phyloP scores from a whole-genome alignment of 352 stramenopile genomes.

The Pythium grandisporangium region DNA sequence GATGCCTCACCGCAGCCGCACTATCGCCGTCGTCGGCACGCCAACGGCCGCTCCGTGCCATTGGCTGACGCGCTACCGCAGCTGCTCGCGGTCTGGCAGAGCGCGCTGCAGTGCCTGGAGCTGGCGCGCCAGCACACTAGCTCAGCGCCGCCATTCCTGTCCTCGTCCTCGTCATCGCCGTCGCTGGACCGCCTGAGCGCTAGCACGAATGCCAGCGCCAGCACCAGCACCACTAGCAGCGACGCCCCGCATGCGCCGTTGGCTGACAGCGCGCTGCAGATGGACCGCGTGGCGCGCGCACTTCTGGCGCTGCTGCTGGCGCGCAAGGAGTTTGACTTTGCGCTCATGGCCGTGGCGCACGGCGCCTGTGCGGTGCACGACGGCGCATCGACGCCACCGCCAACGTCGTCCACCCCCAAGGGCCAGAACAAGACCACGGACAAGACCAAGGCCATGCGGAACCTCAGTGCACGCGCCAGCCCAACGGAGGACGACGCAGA shows the following conservation, averaged over 20 bases:
- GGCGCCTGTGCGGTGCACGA: conserved; percentile 42
- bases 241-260: conserved; percentile 18
- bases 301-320: conserved; percentile 33
- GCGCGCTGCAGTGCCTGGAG: conserved; percentile 37
- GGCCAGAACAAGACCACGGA: too few relatives aligned
- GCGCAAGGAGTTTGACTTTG: conserved; percentile 43
- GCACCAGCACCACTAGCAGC: conserved; percentile 1
- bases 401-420: too few relatives aligned
- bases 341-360: conserved; percentile 35
- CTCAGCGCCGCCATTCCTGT: not conserved
- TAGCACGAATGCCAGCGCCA: conserved; percentile 7
- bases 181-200: not conserved
- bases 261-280: too few relatives aligned
- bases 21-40: too few relatives aligned
- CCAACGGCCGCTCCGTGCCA: conserved; percentile 10
- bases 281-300: conserved; percentile 24
- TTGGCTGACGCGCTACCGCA: conserved; percentile 25
- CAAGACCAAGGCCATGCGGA: too few relatives aligned
- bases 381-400: too few relatives aligned
- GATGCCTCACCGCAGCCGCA: too few relatives aligned
- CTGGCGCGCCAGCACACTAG: not conserved
- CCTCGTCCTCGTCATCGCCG: conserved; percentile 1
- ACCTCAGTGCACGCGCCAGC: conserved; percentile 6
- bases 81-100: conserved; percentile 52
- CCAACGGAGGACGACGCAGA: conserved; percentile 8